phyloP scores from a whole-genome alignment of 108 stramenopile genomes.

The Nitzschia sp. region DNA sequence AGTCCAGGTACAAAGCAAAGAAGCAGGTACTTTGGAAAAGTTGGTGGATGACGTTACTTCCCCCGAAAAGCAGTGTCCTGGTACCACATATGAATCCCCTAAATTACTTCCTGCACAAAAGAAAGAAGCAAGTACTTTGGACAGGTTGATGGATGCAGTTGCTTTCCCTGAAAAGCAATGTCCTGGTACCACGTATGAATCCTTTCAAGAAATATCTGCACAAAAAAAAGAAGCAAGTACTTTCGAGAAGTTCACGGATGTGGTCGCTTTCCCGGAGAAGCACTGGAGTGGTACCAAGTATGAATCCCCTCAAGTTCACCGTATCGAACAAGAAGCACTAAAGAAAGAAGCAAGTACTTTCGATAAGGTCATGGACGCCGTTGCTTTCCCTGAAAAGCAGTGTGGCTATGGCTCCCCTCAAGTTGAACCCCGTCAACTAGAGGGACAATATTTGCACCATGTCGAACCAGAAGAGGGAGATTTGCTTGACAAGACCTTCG shows the following conservation, averaged over 20 bases:
- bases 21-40: no score
- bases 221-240: background rate
- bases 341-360: background rate
- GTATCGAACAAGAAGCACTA: background rate
- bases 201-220: background rate
- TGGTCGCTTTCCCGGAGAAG: no score
- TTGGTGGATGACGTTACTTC: no score
- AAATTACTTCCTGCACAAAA: background rate
- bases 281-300: background rate
- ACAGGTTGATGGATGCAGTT: background rate
- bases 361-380: background rate
- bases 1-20: no score
- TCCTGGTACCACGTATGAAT: background rate
- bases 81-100: no score
- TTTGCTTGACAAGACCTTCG: background rate
- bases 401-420: background rate
- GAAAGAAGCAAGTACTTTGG: background rate
- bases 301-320: background rate
- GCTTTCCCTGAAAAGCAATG: background rate
- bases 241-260: background rate
- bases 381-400: slow-evolving; percentile 1
- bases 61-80: no score
- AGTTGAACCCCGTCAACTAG: background rate
- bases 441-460: background rate
- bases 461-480: background rate